Evolutionary conservation across 2,329 filamentous ascomycete genomes (phyloP).

Genomic region (Calonectria montana): DNA sequence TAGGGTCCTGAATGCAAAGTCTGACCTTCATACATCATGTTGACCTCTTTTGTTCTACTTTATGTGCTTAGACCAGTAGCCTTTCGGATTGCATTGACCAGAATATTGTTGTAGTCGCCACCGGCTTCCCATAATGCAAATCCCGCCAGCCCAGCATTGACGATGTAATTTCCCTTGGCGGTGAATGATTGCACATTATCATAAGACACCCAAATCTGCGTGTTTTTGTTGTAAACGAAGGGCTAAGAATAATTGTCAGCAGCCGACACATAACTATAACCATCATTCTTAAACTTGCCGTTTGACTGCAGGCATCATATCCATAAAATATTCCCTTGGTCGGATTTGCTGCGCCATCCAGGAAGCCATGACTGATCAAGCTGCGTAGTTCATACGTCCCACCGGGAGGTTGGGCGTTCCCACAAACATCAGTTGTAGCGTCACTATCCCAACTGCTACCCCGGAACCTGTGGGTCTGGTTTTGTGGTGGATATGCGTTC

Average conservation of each 20-base stretch:
- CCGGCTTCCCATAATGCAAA: slow-evolving; percentile 34
- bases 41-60: not conserved
- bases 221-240: slow-evolving; percentile 22
- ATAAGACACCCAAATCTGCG: slow-evolving; percentile 35
- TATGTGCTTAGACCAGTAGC: slow-evolving; percentile 14
- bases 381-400: slow-evolving; percentile 36
- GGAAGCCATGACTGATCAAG: slow-evolving; percentile 31
- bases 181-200: slow-evolving; percentile 29
- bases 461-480: slow-evolving; percentile 34
- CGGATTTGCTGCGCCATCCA: slow-evolving; percentile 24
- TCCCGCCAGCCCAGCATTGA: slow-evolving; percentile 24
- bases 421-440: slow-evolving; percentile 23
- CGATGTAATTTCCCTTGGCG: slow-evolving; percentile 30
- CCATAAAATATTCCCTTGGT: slow-evolving; percentile 23
- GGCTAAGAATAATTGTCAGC: slow-evolving; percentile 16
- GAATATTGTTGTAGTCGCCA: slow-evolving; percentile 36
- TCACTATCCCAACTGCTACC: slow-evolving; percentile 37
- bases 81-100: slow-evolving; percentile 31
- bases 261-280: not conserved
- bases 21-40: no score
- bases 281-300: slow-evolving; percentile 11
- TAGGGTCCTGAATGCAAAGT: no score
- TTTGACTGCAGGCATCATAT: slow-evolving; percentile 33
- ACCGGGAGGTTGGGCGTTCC: slow-evolving; percentile 28
- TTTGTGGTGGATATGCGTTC: slow-evolving; percentile 29